These are phyloP conservation scores for Centaurea solstitialis DNA, from an alignment of 129 eudicot genomes.

Conservation along the genomic window DNA sequence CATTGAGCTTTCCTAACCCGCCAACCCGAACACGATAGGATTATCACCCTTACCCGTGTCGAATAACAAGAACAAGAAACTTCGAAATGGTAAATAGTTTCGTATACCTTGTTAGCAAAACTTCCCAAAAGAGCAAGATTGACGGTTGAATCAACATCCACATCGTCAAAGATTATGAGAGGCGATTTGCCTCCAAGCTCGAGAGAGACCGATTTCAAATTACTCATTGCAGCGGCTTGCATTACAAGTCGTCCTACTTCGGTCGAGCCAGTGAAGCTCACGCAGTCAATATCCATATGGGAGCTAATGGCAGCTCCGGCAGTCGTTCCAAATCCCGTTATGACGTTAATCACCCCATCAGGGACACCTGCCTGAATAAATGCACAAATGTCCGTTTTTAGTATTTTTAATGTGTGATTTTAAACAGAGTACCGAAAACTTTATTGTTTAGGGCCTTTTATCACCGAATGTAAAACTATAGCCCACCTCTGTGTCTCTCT, in stretches of 20 bases:
- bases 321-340: slow-evolving; percentile 67
- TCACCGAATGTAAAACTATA: no score
- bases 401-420: no score
- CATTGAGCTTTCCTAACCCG: no score
- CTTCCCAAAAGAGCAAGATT: slow-evolving; percentile 63
- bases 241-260: slow-evolving; percentile 79
- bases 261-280: slow-evolving; percentile 84
- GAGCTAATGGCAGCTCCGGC: slow-evolving; percentile 90
- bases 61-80: neutral
- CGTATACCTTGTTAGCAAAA: slow-evolving; percentile 61
- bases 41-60: neutral
- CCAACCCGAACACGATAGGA: no score
- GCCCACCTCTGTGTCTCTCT: no score
- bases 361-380: slow-evolving; percentile 78
- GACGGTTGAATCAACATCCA: slow-evolving; percentile 60
- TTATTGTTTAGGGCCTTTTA: no score
- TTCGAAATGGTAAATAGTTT: neutral
- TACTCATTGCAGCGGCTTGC: slow-evolving; percentile 93
- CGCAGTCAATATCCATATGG: slow-evolving; percentile 90
- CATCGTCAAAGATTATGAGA: slow-evolving; percentile 77
- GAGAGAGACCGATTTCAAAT: slow-evolving; percentile 76
- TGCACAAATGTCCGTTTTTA: neutral
- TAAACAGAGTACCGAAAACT: no score
- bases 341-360: slow-evolving; percentile 86
- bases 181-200: slow-evolving; percentile 98